Conservation (phyloP, 768 basidiomycete species). For the Gelatoporia subvermispora region DNA sequence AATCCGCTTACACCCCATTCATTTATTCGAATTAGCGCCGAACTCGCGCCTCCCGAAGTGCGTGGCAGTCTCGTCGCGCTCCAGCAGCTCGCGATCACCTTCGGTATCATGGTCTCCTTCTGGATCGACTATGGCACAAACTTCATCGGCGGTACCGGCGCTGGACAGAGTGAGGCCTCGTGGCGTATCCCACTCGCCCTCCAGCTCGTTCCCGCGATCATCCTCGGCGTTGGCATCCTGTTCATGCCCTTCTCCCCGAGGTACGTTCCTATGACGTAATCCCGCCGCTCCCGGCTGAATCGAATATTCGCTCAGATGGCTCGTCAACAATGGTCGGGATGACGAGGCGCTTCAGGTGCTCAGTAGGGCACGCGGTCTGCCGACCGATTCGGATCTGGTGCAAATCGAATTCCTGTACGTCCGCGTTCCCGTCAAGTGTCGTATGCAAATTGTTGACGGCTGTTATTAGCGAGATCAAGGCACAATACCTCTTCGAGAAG, state of each 20-base stretch:
- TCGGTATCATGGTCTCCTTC: conserved; percentile 65
- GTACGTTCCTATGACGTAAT: conserved; percentile 24
- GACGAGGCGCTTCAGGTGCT: conserved; percentile 67
- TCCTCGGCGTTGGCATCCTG: conserved; percentile 64
- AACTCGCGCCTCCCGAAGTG: conserved; percentile 75
- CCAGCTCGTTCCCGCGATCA: conserved; percentile 68
- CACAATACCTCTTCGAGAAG: conserved; percentile 69
- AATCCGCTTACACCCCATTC: background rate
- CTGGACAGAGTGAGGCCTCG: conserved; percentile 55
- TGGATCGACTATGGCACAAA: conserved; percentile 54
- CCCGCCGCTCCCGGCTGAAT: background rate
- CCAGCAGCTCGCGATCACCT: conserved; percentile 79
- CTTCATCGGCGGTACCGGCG: conserved; percentile 62
- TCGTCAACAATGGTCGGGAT: conserved; percentile 73
- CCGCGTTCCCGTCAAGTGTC: background rate
- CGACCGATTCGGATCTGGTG: conserved; percentile 57
- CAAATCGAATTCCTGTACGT: conserved; percentile 71
- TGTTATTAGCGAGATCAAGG: conserved; percentile 57
- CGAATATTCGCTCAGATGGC: conserved; percentile 41
- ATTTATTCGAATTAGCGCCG: conserved; percentile 25
- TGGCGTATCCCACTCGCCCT: conserved; percentile 74
- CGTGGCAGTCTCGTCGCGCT: conserved; percentile 77
- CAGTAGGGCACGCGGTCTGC: conserved; percentile 50
- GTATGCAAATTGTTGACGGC: background rate
- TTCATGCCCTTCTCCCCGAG: conserved; percentile 81